Evolutionary conservation across 129 eudicot genomes (phyloP), one percentile per base, ranked within the genome.

Genomic region (Ambrosia artemisiifolia): DNA sequence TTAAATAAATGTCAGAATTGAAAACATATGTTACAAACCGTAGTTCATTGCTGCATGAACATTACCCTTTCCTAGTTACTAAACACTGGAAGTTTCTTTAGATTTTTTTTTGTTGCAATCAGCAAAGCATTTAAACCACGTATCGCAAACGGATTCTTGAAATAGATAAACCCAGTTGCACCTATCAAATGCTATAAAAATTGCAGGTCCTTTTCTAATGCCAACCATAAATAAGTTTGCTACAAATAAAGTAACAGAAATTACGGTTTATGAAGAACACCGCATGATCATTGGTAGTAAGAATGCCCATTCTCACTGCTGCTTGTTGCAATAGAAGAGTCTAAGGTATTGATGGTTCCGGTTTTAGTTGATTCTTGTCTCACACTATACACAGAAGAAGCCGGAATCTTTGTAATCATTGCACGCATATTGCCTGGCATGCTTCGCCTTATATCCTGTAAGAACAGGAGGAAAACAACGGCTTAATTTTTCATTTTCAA

Each of bases 401-500:
- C 91, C 6, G 91, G 86, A 69, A 79, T 68, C 54, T 86, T 76
- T 18, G 86, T 88, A 65, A 85, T 82, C 75, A 77, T 71, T 63
- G 93, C 77, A 32, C 86, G 88, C 71, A 85, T 44, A 71, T 82
- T 84, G 40, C 92, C 88, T 38, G 80, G 77, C 74, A 92, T 80
- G 69, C 88, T 92, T 63, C 91, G 82, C 70, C 94, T 85, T 38
- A 92, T 87, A 85, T 92, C 97, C 97, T 92, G 86, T 42, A 75
- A 30, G 57, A 67, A 42, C 63, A 43, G 44, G 36, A 57, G 48
- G 34, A 14, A 51, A 5, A 53, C 32, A 11, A 8, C 2, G 0
- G 35, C 7, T 5, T 14, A 7, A 11, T 4, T 65, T 65, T 72
- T 30, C 28, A 73, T 28, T 60, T 69, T 50, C 62, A 34, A 44